phyloP scores from a whole-genome alignment of 2,329 filamentous ascomycete genomes.

The Colletotrichum sansevieriae region DNA sequence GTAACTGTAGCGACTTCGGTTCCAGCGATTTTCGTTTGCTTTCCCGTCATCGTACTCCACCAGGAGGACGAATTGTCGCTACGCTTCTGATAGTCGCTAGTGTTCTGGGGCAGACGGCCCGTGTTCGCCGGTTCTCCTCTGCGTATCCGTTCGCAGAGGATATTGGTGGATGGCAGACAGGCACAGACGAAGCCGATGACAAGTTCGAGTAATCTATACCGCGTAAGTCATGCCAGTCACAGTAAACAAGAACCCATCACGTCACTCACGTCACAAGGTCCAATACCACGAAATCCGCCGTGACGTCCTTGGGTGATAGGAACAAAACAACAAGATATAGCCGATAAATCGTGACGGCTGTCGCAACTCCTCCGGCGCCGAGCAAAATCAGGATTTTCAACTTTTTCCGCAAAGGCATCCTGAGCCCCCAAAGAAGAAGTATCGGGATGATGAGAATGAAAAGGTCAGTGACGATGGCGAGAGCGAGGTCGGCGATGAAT shows the following conservation, averaged over 20 bases:
- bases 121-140: not conserved
- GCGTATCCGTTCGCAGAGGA: conserved; percentile 36
- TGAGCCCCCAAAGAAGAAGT: conserved; percentile 49
- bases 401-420: conserved; percentile 48
- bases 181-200: conserved; percentile 43
- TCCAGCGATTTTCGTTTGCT: conserved; percentile 6
- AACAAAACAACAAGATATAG: conserved; percentile 45
- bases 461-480: conserved; percentile 51
- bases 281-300: conserved; percentile 44
- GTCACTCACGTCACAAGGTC: conserved; percentile 37
- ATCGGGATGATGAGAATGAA: conserved; percentile 52
- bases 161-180: conserved; percentile 41
- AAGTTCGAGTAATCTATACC: conserved; percentile 39
- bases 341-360: conserved; percentile 48
- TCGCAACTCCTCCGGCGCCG: conserved; percentile 48
- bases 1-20: not conserved
- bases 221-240: not conserved
- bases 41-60: conserved; percentile 28
- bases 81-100: not conserved
- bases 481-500: conserved; percentile 50
- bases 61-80: conserved; percentile 14
- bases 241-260: not conserved
- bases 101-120: not conserved
- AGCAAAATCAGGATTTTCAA: conserved; percentile 50
- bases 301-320: conserved; percentile 44